Evolutionary conservation across 768 basidiomycete genomes (phyloP), one percentile per base, ranked within the genome.

Genomic region (Tulasnella sp.): DNA sequence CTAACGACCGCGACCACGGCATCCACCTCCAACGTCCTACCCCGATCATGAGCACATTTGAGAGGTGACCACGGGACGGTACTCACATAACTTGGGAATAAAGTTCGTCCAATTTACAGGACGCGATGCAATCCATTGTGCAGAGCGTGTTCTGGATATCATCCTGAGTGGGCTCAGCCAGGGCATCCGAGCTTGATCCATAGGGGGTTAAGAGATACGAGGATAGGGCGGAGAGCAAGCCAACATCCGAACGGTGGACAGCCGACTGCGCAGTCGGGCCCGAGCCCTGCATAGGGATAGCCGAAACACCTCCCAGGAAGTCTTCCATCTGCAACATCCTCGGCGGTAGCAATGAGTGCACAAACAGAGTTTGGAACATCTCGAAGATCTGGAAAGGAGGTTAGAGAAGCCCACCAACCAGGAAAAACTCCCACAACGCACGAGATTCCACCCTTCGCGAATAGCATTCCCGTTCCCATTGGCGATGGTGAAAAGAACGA

Each of bases 161-260:
- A 36, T 81, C 77, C 23, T 92, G 88, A 0, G 86, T 92, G n/a
- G 88, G 86, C 64, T 89, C 86, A n/a, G 82, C 69, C 5, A 57
- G 42, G 21, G 78, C 73, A n/a, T 94, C 91, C 4, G 78, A 73
- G 63, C 78, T 84, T 21, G 77, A 65, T 14, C 80, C 78, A 65
- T 98, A 98, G 0, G 96, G 96, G 6, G 93, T 94, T 77, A 99
- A 84, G 62, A 99, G 76, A 69, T 99, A 99, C 0, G 89, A 93
- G 1, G 94, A 98, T 52, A 99, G 69, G 0, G 96, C 81, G 7
- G 93, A 98, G 12, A 99, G 74, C 17, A 99, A 72, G 17, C 96
- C 96, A n/a, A 86, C 87, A 57, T 98, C 94, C 19, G 69, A 61
- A 14, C 72, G 62, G 17, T 67, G 63, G 27, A 79, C 70, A 43